Conservation (phyloP, 108 stramenopile species). For the Bacterosira constricta region DNA sequence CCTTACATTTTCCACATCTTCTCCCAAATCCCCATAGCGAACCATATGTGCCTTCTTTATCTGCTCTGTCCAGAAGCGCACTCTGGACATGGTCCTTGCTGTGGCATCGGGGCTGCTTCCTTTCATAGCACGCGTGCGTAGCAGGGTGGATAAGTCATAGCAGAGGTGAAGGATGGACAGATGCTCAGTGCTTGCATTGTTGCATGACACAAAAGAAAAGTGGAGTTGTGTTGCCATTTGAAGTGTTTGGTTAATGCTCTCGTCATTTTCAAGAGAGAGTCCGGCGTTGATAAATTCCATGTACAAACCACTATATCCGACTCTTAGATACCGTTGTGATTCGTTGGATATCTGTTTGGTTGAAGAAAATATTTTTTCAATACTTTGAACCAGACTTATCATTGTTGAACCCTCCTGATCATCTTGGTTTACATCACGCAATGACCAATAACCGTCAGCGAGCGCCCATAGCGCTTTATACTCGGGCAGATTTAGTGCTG, state of each 20-base stretch:
- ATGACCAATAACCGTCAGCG: conserved; percentile 8
- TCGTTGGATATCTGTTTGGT: conserved; percentile 40
- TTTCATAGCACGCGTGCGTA: conserved; percentile 28
- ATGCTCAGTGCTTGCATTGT: conserved; percentile 85
- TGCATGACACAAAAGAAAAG: conserved; percentile 56
- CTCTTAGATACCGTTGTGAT: conserved; percentile 48
- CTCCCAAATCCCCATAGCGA: conserved; percentile 68
- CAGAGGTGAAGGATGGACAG: conserved; percentile 73
- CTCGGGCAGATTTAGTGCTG: background rate
- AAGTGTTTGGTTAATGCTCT: conserved; percentile 26
- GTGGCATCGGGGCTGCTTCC: conserved; percentile 11
- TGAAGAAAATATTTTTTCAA: conserved; percentile 29
- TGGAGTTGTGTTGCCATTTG: conserved; percentile 64
- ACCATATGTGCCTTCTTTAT: conserved; percentile 67
- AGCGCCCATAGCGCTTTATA: conserved; percentile 4
- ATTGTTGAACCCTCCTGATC: background rate
- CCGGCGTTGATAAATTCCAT: conserved; percentile 65
- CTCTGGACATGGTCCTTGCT: conserved; percentile 46
- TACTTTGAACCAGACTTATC: conserved; percentile 4
- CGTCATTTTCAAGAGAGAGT: conserved; percentile 12
- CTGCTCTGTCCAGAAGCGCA: conserved; percentile 83
- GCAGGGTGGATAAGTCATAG: conserved; percentile 53
- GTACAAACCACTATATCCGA: conserved; percentile 56
- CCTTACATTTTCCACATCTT: conserved; percentile 60
- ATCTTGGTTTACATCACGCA: background rate